These are phyloP conservation scores for Starmera amethionina DNA, from an alignment of 805 yeast genomes.

Conservation along the genomic window DNA sequence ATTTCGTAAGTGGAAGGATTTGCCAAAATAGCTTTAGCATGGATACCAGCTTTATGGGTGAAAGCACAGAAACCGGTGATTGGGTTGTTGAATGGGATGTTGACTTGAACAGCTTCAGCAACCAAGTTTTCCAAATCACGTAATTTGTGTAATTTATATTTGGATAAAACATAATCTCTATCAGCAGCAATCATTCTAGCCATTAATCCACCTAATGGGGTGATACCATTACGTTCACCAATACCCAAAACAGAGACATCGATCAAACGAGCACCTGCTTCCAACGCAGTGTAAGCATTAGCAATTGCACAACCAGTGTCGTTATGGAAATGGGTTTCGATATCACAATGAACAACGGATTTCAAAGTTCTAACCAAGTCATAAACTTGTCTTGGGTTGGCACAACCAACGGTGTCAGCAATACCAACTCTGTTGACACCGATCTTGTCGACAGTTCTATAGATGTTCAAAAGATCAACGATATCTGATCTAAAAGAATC, in stretches of 20 bases:
- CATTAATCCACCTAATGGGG: slow-evolving; percentile 96
- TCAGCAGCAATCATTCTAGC: slow-evolving; percentile 99
- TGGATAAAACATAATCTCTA: slow-evolving; percentile 88
- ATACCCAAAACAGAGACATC: slow-evolving; percentile 96
- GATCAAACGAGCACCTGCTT: slow-evolving; percentile 92
- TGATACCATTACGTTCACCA: slow-evolving; percentile 98
- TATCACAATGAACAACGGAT: slow-evolving; percentile 91
- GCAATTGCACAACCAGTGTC: slow-evolving; percentile 99
- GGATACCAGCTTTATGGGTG: slow-evolving; percentile 99
- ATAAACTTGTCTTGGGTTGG: slow-evolving; percentile 97
- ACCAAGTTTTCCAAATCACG: slow-evolving; percentile 93
- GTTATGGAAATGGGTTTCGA: slow-evolving; percentile 97
- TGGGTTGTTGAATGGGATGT: slow-evolving; percentile 96
- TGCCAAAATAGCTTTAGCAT: slow-evolving; percentile 96
- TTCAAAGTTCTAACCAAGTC: slow-evolving; percentile 90
- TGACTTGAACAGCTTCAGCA: slow-evolving; percentile 95
- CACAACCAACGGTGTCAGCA: slow-evolving; percentile 98
- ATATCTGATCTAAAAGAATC: slow-evolving; percentile 96
- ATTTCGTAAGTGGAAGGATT: slow-evolving; percentile 99
- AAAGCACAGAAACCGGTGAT: slow-evolving; percentile 99
- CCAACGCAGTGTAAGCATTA: slow-evolving; percentile 95
- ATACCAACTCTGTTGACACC: slow-evolving; percentile 99
- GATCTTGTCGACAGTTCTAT: slow-evolving; percentile 91
- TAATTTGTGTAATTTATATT: slow-evolving; percentile 90
- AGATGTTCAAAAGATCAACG: slow-evolving; percentile 89